phyloP scores from a whole-genome alignment of 495 filamentous ascomycete genomes.

The Penicillium herquei region DNA sequence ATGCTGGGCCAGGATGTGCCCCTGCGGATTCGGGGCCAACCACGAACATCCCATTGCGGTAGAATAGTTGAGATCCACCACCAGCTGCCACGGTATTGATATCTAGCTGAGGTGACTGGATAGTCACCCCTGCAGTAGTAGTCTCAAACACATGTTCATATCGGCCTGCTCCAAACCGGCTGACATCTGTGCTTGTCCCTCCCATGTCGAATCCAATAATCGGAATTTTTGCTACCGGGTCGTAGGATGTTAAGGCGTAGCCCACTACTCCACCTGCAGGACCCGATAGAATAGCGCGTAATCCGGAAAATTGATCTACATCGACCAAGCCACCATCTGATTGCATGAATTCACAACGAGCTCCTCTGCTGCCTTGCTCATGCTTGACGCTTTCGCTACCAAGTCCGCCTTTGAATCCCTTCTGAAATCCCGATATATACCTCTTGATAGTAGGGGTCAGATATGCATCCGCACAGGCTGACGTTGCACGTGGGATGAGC shows the following conservation, averaged over 20 bases:
- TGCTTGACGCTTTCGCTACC: slow-evolving; percentile 26
- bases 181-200: slow-evolving; percentile 85
- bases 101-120: slow-evolving; percentile 89
- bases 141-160: slow-evolving; percentile 96
- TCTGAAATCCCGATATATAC: slow-evolving; percentile 79
- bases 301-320: slow-evolving; percentile 46
- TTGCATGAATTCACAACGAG: slow-evolving; percentile 48
- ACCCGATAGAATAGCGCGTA: slow-evolving; percentile 53
- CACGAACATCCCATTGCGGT: slow-evolving; percentile 81
- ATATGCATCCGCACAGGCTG: slow-evolving; percentile 89
- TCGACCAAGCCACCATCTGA: slow-evolving; percentile 50
- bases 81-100: slow-evolving; percentile 97
- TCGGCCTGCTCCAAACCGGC: slow-evolving; percentile 65
- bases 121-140: slow-evolving; percentile 87
- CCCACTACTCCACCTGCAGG: slow-evolving; percentile 73
- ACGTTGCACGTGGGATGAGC: slow-evolving; percentile 68
- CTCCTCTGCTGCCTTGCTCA: slow-evolving; percentile 42
- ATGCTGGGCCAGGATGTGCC: slow-evolving; percentile 86
- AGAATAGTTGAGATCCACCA: slow-evolving; percentile 81
- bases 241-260: slow-evolving; percentile 85
- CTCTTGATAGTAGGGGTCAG: slow-evolving; percentile 86
- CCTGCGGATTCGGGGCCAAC: slow-evolving; percentile 90
- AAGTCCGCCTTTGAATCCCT: slow-evolving; percentile 51
- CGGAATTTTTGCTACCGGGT: slow-evolving; percentile 72
- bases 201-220: slow-evolving; percentile 96